phyloP scores from a whole-genome alignment of 345 rosid species.

The Microcos paniculata region DNA sequence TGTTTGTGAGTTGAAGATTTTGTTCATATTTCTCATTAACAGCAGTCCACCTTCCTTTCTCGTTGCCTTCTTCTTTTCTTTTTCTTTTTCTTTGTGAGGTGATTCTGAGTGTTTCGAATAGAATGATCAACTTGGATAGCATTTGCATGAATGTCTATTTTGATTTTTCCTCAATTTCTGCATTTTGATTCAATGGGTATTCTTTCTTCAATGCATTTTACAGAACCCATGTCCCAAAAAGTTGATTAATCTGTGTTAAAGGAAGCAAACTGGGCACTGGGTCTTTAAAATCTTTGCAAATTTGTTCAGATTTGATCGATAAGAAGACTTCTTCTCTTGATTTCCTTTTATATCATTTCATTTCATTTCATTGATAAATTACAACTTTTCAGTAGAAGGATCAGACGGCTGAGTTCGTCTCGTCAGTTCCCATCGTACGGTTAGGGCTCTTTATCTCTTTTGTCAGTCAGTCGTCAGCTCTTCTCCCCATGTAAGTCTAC shows the following conservation, averaged over 20 bases:
- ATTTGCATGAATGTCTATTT: background rate
- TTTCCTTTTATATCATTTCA: too few species aligned
- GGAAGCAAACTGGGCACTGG: background rate
- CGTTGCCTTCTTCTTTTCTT: too few species aligned
- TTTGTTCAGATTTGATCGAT: too few species aligned
- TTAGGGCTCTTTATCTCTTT: conserved; percentile 26
- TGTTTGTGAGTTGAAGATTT: background rate
- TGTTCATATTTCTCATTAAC: too few species aligned
- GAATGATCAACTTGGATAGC: too few species aligned
- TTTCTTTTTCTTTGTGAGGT: too few species aligned
- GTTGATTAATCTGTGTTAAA: conserved; percentile 5
- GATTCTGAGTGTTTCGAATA: too few species aligned
- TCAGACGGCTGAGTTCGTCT: conserved; percentile 42
- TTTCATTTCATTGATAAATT: too few species aligned
- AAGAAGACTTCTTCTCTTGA: too few species aligned
- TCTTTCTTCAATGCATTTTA: background rate
- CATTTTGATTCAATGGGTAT: conserved; percentile 1
- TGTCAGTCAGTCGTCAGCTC: background rate
- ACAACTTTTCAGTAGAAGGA: too few species aligned
- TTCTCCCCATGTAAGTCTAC: conserved; percentile 30
- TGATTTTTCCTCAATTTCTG: background rate
- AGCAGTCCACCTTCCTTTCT: too few species aligned
- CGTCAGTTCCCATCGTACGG: conserved; percentile 36
- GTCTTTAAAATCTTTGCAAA: background rate
- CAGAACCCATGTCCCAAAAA: background rate